Conservation (phyloP, 345 rosid genomes). For the Aquilaria yunnanensis region DNA sequence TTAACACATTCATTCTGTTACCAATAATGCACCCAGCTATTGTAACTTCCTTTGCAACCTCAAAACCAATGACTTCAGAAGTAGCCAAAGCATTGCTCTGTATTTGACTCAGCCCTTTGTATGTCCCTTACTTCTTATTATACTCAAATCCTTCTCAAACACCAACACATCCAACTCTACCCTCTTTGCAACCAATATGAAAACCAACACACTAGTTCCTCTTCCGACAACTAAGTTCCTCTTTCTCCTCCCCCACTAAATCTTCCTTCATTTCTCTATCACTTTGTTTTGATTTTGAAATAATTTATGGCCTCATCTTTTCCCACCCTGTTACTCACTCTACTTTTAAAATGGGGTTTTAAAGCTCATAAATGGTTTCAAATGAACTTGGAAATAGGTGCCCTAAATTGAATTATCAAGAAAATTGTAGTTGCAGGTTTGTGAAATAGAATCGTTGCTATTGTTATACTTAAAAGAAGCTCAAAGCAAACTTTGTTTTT, state of each 20-base stretch:
- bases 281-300: slow-evolving; percentile 5
- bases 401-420: slow-evolving; percentile 41
- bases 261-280: slow-evolving; percentile 9
- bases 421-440: slow-evolving; percentile 44
- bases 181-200: slow-evolving; percentile 82
- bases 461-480: slow-evolving; percentile 11
- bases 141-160: slow-evolving; percentile 88
- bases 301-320: slow-evolving; percentile 13
- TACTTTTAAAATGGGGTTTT: slow-evolving; percentile 23
- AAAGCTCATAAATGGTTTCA: slow-evolving; percentile 34
- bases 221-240: slow-evolving; percentile 81
- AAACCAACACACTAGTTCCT: slow-evolving; percentile 83
- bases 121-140: slow-evolving; percentile 94
- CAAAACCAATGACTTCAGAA: slow-evolving; percentile 83
- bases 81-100: slow-evolving; percentile 98
- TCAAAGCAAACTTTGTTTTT: neutral
- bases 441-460: slow-evolving; percentile 58
- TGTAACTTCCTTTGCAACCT: slow-evolving; percentile 81
- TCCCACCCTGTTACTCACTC: slow-evolving; percentile 19
- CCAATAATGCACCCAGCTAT: slow-evolving; percentile 87
- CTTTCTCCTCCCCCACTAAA: slow-evolving; percentile 30
- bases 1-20: slow-evolving; percentile 85
- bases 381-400: slow-evolving; percentile 26
- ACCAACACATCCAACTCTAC: slow-evolving; percentile 82
- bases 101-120: slow-evolving; percentile 91